Percentiles rank a stretch among this genome's conserved stretches.
Conservation (phyloP, 345 rosid species). For the Sisymbrium altissimum region DNA sequence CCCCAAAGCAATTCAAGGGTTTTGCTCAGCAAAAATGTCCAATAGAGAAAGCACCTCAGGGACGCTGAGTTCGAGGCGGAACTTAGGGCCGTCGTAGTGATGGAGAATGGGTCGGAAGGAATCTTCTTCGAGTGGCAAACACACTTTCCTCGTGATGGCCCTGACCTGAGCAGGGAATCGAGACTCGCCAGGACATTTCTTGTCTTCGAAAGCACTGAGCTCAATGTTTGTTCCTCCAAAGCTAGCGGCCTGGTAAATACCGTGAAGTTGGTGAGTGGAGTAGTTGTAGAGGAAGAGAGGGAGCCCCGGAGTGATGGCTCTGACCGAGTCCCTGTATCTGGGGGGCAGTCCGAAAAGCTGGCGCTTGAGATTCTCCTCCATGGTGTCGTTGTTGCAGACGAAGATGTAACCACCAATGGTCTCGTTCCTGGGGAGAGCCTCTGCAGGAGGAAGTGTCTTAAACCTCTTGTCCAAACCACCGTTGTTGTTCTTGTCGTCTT, state of each 20-base stretch:
- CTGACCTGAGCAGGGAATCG: constrained; percentile 98
- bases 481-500: constrained; percentile 40
- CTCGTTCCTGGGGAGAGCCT: constrained; percentile 84
- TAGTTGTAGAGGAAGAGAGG: constrained; percentile 98
- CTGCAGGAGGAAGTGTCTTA: constrained; percentile 92
- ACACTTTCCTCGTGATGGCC: constrained; percentile 76
- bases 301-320: constrained; percentile 96
- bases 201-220: constrained; percentile 91
- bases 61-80: constrained; percentile 84
- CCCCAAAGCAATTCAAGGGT: constrained; percentile 32
- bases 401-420: constrained; percentile 95
- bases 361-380: constrained; percentile 88
- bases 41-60: constrained; percentile 94
- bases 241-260: constrained; percentile 92
- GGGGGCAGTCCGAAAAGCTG: constrained; percentile 97
- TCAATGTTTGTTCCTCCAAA: constrained; percentile 99
- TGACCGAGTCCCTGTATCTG: constrained; percentile 87
- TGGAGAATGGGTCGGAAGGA: constrained; percentile 97
- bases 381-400: constrained; percentile 99
- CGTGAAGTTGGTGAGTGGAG: constrained; percentile 98
- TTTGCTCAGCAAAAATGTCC: constrained; percentile 76
- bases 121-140: constrained; percentile 92
- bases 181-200: constrained; percentile 87
- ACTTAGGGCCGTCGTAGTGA: constrained; percentile 98
- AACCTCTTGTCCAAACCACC: constrained; percentile 71